phyloP scores from a whole-genome alignment of 345 rosid genomes.

The Eucalyptus camaldulensis region DNA sequence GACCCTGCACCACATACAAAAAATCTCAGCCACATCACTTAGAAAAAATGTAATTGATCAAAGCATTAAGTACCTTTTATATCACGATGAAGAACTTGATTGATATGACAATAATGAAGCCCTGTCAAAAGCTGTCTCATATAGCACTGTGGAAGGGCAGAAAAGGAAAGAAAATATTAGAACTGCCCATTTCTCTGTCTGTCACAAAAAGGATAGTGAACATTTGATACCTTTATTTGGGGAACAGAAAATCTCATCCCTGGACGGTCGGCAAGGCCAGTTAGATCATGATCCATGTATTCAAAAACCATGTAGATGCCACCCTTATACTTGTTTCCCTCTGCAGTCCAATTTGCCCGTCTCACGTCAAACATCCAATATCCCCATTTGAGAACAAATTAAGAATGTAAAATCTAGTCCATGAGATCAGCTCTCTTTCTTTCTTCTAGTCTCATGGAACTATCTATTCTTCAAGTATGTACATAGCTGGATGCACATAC shows the following conservation, averaged over 20 bases:
- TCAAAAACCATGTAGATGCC: conserved; percentile 98
- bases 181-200: not conserved
- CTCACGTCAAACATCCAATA: not conserved
- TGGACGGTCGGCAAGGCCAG: conserved; percentile 93
- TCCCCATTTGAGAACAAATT: not conserved
- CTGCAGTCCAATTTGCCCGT: conserved; percentile 13
- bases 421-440: not conserved
- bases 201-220: not conserved
- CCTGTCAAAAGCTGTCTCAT: conserved; percentile 97
- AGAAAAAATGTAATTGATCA: not conserved
- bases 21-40: not conserved
- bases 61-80: conserved; percentile 49
- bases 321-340: conserved; percentile 87
- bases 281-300: conserved; percentile 97
- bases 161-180: not conserved
- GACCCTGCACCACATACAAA: conserved; percentile 41
- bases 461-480: not conserved
- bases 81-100: conserved; percentile 97
- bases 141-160: conserved; percentile 50
- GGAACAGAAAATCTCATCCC: conserved; percentile 88
- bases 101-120: conserved; percentile 88
- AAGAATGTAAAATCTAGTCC: not conserved
- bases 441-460: not conserved
- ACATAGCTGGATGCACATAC: not conserved
- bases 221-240: conserved; percentile 68